A percentile compares a stretch with the other conserved stretches of the same genome.
These are phyloP conservation scores for Phytopythium kandeliae DNA, from an alignment of 352 stramenopile species.

Conservation along the genomic window DNA sequence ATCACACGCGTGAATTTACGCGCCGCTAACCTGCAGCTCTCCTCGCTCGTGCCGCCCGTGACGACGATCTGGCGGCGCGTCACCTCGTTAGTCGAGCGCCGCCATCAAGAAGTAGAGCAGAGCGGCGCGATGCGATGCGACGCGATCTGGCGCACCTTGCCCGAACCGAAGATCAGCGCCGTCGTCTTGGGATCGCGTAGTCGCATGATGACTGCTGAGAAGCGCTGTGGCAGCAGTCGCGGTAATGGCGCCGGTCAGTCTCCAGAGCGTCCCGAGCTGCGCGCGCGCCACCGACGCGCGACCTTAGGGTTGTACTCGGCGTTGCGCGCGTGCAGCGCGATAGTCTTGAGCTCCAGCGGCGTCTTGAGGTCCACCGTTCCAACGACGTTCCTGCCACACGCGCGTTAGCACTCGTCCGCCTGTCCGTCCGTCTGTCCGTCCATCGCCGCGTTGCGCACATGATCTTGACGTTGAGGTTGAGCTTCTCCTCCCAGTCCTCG, in stretches of 20 bases:
- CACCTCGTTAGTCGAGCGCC: neutral
- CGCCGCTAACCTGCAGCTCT: conserved; percentile 74
- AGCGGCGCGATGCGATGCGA: no score
- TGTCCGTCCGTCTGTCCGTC: no score
- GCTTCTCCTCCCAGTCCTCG: conserved; percentile 75
- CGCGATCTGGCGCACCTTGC: conserved; percentile 57
- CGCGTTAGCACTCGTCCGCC: no score
- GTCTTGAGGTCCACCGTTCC: conserved; percentile 94
- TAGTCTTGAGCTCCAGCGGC: conserved; percentile 95
- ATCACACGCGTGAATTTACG: conserved; percentile 86
- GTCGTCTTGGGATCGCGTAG: conserved; percentile 96
- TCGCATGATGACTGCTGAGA: conserved; percentile 95
- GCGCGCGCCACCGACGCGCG: no score
- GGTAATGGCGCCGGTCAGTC: no score
- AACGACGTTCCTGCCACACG: conserved; percentile 86
- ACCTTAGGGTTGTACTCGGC: conserved; percentile 99
- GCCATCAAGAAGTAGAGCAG: no score
- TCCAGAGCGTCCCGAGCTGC: no score
- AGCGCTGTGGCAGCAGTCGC: conserved; percentile 80
- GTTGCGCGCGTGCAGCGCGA: conserved; percentile 96
- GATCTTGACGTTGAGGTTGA: conserved; percentile 79
- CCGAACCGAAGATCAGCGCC: conserved; percentile 97
- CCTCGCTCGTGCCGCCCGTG: conserved; percentile 77
- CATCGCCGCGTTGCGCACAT: no score
- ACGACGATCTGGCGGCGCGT: conserved; percentile 62